phyloP scores from a whole-genome alignment of 192 early-diverging fungal species.

The Jimgerdemannia flammicorona region DNA sequence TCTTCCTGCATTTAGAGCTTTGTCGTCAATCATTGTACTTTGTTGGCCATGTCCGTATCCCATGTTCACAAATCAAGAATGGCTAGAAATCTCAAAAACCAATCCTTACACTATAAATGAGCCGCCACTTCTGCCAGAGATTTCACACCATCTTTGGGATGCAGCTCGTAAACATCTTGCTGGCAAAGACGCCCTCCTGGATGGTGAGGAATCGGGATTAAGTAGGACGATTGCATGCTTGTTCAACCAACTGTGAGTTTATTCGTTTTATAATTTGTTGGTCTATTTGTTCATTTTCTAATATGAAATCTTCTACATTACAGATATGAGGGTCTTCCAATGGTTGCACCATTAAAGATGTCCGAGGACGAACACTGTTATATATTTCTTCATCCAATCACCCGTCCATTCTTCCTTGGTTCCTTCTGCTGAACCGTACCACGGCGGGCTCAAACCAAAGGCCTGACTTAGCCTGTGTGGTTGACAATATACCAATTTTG shows the following conservation, averaged over 20 bases:
- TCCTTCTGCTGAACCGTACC: constrained; percentile 1
- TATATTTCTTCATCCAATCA: constrained; percentile 12
- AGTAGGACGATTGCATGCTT: constrained; percentile 9
- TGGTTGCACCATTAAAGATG: constrained; percentile 23
- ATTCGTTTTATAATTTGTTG: constrained; percentile 12
- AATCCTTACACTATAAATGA: constrained; percentile 18
- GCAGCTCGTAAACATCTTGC: constrained; percentile 14
- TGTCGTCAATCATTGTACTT: constrained; percentile 23
- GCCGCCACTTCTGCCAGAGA: constrained; percentile 13
- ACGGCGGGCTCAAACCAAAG: not conserved
- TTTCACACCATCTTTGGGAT: constrained; percentile 14
- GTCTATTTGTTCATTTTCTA: constrained; percentile 3
- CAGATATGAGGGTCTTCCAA: constrained; percentile 16
- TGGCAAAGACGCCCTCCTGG: constrained; percentile 14
- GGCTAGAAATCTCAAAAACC: constrained; percentile 9
- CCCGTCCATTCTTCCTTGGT: constrained; percentile 8
- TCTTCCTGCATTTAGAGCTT: constrained; percentile 19
- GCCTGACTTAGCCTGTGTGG: constrained; percentile 11
- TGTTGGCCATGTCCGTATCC: constrained; percentile 17
- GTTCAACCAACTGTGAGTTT: constrained; percentile 22
- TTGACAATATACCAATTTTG: constrained; percentile 10
- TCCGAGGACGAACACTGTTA: constrained; percentile 11
- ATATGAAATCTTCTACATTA: constrained; percentile 15
- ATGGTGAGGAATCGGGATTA: constrained; percentile 15
- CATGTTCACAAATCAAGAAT: constrained; percentile 18